Evolutionary conservation across 106 monocot species (phyloP).

Genomic region (Platanthera guangdongensis): DNA sequence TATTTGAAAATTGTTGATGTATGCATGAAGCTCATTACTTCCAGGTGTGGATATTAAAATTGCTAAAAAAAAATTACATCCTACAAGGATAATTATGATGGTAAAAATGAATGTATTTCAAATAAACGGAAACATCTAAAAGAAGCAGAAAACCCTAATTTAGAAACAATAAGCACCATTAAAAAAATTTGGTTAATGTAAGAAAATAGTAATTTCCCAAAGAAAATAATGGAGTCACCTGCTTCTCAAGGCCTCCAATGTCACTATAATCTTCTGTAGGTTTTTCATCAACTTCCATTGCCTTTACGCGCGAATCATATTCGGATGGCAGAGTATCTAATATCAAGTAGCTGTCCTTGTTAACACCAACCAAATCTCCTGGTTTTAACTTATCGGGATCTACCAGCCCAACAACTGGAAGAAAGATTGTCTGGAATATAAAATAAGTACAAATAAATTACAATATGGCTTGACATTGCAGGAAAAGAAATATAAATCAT

Average conservation of each 20-base stretch:
- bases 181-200: not conserved
- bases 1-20: too few relatives aligned
- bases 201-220: not conserved
- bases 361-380: constrained; percentile 90
- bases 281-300: constrained; percentile 97
- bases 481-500: not conserved
- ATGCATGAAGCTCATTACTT: too few relatives aligned
- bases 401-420: constrained; percentile 90
- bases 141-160: constrained; percentile 4
- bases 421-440: constrained; percentile 67
- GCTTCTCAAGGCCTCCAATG: constrained; percentile 95
- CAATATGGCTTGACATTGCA: not conserved
- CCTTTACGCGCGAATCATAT: constrained; percentile 91
- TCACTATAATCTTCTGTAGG: constrained; percentile 96
- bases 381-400: constrained; percentile 92
- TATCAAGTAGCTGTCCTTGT: constrained; percentile 89
- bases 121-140: constrained; percentile 4
- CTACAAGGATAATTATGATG: not conserved
- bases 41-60: too few relatives aligned
- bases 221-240: constrained; percentile 30
- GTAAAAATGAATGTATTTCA: not conserved
- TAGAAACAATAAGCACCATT: not conserved
- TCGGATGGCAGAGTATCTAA: constrained; percentile 94
- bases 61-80: not conserved
- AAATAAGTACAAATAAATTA: constrained; percentile 1